A percentile compares a stretch with the other conserved stretches of the same genome.
Evolutionary conservation across 345 rosid genomes (phyloP).

Genomic region (Hirschfeldia incana): DNA sequence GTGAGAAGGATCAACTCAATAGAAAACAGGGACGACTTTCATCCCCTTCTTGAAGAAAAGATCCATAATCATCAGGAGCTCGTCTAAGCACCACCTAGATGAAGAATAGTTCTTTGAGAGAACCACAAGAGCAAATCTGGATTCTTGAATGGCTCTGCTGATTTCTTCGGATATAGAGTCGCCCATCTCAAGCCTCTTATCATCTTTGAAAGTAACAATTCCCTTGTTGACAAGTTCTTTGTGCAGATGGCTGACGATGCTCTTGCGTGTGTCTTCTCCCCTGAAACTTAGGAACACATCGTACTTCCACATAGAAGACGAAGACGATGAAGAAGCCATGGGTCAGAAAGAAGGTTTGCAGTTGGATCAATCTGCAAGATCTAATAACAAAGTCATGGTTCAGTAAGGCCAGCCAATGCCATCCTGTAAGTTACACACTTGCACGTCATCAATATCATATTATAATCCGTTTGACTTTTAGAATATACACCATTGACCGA

Average conservation of each 20-base stretch:
- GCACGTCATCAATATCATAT: no score
- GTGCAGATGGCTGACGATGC: not conserved
- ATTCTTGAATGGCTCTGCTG: not conserved
- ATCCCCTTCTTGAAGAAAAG: not conserved
- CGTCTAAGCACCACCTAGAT: constrained; percentile 18
- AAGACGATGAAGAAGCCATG: not conserved
- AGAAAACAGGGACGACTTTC: constrained; percentile 26
- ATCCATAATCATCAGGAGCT: constrained; percentile 3
- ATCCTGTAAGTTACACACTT: no score
- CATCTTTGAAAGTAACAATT: not conserved
- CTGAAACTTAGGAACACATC: not conserved
- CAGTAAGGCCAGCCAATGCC: no score
- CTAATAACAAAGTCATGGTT: no score
- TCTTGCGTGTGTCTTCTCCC: not conserved
- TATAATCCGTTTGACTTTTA: no score
- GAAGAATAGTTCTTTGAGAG: constrained; percentile 15
- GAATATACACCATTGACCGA: no score
- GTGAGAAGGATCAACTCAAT: constrained; percentile 6
- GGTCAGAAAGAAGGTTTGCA: not conserved
- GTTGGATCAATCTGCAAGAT: no score
- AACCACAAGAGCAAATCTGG: not conserved
- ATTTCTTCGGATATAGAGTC: not conserved
- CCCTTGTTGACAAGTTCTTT: not conserved
- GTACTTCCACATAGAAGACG: not conserved
- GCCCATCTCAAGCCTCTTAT: not conserved